phyloP scores from a whole-genome alignment of 371 early-diverging fungal genomes.

The Mucor irregularis region DNA sequence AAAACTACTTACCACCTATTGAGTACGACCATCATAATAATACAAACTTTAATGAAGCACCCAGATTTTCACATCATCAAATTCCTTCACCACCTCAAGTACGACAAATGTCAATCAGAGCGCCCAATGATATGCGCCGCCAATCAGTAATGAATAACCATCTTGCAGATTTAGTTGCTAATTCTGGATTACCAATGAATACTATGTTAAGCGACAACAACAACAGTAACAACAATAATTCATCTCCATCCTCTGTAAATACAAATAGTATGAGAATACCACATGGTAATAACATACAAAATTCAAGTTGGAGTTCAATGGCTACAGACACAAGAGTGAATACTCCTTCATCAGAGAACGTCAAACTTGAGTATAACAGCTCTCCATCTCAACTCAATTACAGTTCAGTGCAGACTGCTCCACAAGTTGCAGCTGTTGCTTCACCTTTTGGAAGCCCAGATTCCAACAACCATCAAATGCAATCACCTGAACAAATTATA shows the following conservation, averaged over 20 bases:
- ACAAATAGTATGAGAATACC: neutral
- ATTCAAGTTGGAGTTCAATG: too few relatives aligned
- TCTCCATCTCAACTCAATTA: neutral
- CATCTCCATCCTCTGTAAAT: neutral
- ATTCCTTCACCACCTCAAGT: too few relatives aligned
- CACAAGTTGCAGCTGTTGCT: neutral
- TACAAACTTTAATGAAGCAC: neutral
- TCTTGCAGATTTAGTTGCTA: neutral
- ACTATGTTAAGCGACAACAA: neutral
- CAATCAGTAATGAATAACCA: neutral
- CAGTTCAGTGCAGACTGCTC: too few relatives aligned
- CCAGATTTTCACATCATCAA: too few relatives aligned
- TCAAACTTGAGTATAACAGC: slow-evolving; percentile 8
- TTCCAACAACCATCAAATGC: too few relatives aligned
- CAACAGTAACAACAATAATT: neutral
- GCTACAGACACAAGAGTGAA: too few relatives aligned
- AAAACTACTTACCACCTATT: slow-evolving; percentile 33
- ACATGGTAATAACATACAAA: too few relatives aligned
- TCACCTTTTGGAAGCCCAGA: slow-evolving; percentile 24
- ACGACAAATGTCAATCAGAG: too few relatives aligned
- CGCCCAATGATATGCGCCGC: neutral
- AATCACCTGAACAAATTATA: too few relatives aligned
- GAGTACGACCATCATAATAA: neutral
- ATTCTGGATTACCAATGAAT: neutral
- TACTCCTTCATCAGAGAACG: neutral